Conservation (phyloP, 352 stramenopile genomes). For the Albugo candida region DNA sequence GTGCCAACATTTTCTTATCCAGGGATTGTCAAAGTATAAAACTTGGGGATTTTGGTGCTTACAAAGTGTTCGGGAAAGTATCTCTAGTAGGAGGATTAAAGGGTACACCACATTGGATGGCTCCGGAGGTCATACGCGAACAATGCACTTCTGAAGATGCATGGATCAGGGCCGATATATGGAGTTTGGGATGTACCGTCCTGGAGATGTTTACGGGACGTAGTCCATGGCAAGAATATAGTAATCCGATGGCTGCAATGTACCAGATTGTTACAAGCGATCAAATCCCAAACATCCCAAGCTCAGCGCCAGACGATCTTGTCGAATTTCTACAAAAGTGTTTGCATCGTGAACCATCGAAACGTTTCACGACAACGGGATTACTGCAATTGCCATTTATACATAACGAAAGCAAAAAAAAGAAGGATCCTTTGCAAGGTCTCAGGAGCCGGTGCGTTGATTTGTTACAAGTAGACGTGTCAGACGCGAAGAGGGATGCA, state of each 20-base stretch:
- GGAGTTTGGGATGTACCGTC: constrained; percentile 82
- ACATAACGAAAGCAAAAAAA: constrained; percentile 3
- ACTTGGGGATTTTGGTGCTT: constrained; percentile 56
- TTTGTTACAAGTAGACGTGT: background rate
- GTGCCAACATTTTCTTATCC: constrained; percentile 63
- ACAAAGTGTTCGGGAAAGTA: constrained; percentile 44
- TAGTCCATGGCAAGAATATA: constrained; percentile 77
- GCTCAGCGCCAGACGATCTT: constrained; percentile 32
- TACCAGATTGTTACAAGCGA: constrained; percentile 75
- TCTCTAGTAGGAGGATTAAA: constrained; percentile 66
- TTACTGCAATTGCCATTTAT: constrained; percentile 88
- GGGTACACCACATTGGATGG: constrained; percentile 84
- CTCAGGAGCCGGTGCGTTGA: no score
- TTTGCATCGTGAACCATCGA: constrained; percentile 35
- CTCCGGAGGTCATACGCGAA: constrained; percentile 73
- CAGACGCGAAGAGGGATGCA: background rate
- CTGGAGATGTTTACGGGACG: constrained; percentile 87
- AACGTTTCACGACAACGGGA: constrained; percentile 69
- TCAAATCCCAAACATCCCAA: constrained; percentile 34
- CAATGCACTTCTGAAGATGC: constrained; percentile 27
- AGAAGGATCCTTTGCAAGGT: no score
- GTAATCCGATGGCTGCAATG: constrained; percentile 80
- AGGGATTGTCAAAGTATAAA: constrained; percentile 23
- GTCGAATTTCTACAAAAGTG: constrained; percentile 28
- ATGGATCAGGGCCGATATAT: constrained; percentile 84